Base-by-base conservation (phyloP, 2,329 filamentous ascomycete species). In the Trichoderma hamatum region DNA sequence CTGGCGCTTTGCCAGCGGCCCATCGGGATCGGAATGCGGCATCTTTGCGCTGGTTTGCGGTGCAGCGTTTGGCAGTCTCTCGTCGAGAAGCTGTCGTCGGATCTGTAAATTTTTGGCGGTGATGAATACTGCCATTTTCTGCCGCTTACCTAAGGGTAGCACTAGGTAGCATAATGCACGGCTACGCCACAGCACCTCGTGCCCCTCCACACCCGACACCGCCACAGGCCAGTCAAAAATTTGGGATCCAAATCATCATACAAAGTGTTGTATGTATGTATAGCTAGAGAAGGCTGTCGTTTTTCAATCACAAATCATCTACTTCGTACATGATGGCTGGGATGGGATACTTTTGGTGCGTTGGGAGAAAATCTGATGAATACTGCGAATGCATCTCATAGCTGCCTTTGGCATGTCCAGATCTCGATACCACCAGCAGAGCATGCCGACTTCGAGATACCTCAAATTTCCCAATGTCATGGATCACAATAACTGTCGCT, bases 1-100 rank as follows among this genome's bases (percentile, higher is more conserved):
- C 80, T 93, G 92, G 72, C 94, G 89, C 84, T 97, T 97, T 70
- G 85, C 85, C 73, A 91, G 80, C 66, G 89, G 92, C 70, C 84
- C 82, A 74, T 89, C 87, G 73, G 84, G 82, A 68, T 86, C 84
- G 61, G 86, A 86, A 76, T 86, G 85, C 76, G 85, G 84, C 87
- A 89, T 89, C 71, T 73, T 80, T 75, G 67, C 69, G 68, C 56
- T 66, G 54, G 56, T 43, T 28, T n/a, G 69, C 24, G 21, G 39
- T 69, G 51, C 52, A 64, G 66, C 52, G 52, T 49, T 59, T 70
- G 39, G 65, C 65, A 60, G 69, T 49, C 62, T 69, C 68, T 63
- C 46, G 54, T 56, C 36, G 55, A 67, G 71, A 71, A 39, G 7
- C 14, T 19, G 21, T 39, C 52, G 59, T 62, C 21, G 55, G 28